phyloP scores from a whole-genome alignment of 2,329 filamentous ascomycete species.

The Nothomitra cinnamomea region DNA sequence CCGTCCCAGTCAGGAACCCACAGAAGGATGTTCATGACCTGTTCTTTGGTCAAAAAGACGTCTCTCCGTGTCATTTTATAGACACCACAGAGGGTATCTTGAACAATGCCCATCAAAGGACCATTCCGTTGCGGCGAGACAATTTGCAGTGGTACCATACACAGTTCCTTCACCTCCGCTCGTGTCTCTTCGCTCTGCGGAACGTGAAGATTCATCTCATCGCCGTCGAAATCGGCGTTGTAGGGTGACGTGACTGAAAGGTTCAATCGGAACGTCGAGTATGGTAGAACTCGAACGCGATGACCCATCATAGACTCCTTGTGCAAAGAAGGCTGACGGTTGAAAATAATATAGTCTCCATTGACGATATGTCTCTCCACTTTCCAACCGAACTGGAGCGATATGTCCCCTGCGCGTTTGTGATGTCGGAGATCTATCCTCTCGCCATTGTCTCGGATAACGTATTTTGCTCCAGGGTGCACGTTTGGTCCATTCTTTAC shows the following conservation, averaged over 20 bases:
- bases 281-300: conserved; percentile 92
- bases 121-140: conserved; percentile 95
- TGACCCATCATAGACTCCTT: conserved; percentile 99
- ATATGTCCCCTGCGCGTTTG: conserved; percentile 70
- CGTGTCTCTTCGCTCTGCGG: conserved; percentile 94
- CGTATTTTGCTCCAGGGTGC: conserved; percentile 91
- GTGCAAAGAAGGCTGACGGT: conserved; percentile 95
- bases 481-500: conserved; percentile 90
- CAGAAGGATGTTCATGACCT: conserved; percentile 92
- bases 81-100: conserved; percentile 88
- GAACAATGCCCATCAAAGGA: conserved; percentile 97
- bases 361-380: conserved; percentile 94
- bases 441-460: conserved; percentile 84
- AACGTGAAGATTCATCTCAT: conserved; percentile 99
- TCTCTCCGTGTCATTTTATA: conserved; percentile 96
- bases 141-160: conserved; percentile 96
- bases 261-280: conserved; percentile 95
- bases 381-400: conserved; percentile 92
- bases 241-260: conserved; percentile 95
- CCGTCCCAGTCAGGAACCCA: conserved; percentile 99
- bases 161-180: conserved; percentile 84
- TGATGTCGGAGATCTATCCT: conserved; percentile 91
- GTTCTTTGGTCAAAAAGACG: conserved; percentile 73
- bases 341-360: conserved; percentile 98
- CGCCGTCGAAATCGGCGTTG: conserved; percentile 99